Evolutionary conservation across 805 yeast genomes (phyloP).

Genomic region (Lipomyces yamanashiensis): DNA sequence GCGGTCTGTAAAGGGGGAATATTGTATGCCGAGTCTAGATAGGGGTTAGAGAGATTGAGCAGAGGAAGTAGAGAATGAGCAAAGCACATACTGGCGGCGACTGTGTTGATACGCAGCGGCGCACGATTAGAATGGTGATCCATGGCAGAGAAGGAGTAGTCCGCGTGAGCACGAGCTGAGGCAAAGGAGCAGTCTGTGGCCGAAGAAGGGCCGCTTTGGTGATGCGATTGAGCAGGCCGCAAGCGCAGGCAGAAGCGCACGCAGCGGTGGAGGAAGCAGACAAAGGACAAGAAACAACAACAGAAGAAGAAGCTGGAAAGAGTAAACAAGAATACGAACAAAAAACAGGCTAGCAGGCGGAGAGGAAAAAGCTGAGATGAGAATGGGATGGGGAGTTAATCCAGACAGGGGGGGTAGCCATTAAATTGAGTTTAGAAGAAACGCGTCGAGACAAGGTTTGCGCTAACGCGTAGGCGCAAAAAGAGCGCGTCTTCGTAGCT

Average conservation of each 20-base stretch:
- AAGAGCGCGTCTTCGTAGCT: background rate
- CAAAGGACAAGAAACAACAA: background rate
- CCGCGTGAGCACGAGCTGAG: background rate
- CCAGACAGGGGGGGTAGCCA: background rate
- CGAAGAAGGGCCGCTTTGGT: background rate
- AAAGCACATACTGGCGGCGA: constrained; percentile 15
- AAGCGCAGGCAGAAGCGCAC: background rate
- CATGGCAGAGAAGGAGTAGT: background rate
- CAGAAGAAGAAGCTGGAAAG: background rate
- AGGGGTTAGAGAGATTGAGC: background rate
- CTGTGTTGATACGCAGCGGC: constrained; percentile 14
- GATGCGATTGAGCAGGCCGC: background rate
- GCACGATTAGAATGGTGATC: constrained; percentile 2
- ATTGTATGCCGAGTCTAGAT: background rate
- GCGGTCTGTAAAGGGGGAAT: background rate
- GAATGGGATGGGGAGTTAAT: background rate
- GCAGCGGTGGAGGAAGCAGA: background rate
- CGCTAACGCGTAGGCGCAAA: background rate
- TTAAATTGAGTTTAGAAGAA: background rate
- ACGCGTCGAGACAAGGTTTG: background rate
- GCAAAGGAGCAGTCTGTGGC: background rate
- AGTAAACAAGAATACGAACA: background rate
- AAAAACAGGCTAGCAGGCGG: background rate
- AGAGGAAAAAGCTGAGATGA: background rate
- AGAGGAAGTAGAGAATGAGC: background rate